Base-by-base conservation (phyloP, 2,329 filamentous ascomycete genomes). In the Talaromyces sp. region DNA sequence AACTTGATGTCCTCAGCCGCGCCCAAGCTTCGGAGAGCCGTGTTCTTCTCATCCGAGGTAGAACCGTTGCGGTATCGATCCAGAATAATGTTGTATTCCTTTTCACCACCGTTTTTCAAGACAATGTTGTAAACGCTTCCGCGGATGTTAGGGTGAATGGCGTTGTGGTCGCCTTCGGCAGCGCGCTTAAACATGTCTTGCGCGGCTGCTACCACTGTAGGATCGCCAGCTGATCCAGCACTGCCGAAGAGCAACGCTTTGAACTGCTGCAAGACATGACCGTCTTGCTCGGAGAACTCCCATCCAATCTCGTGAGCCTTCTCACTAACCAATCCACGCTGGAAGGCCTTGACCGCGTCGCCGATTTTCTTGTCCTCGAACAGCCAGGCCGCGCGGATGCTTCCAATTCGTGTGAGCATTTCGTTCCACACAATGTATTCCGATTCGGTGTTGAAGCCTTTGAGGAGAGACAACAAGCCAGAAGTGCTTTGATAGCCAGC, bases 401-500 rank as follows among this genome's bases (percentile, higher is more conserved):
- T 83, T 26, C 84, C 86, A 62, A 97, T 84, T 53, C 92, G 88
- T 52, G 89, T 84, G 55, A 92, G 84, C 62, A 98, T 90, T 75
- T 97, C 93, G 66, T 91, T 92, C 93, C 93, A 98, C 3, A 98
- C 93, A 43, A 97, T 90, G 66, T 92, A 97, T 69, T 96, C 90
- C 0, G 86, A 81, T 78, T 98, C 93, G 63, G 77, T 80, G 70
- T 88, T 85, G 71, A 98, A 95, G 55, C 89, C 88, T 73, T 96
- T 90, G 58, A 98, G 82, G 14, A 98, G 82, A 58, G 89, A 92
- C 50, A 98, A 78, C 57, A 96, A 84, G 13, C 91, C 92, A 17
- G 93, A 96, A 0, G 93, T 96, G 81, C 91, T 96, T 75, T 96
- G 91, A 75, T 96, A 96, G 32, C 93, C 93, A 54, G 93, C 95